These are phyloP conservation scores for Vaccinium myrtillus DNA, from an alignment of 148 eudicot genomes.

Conservation along the genomic window DNA sequence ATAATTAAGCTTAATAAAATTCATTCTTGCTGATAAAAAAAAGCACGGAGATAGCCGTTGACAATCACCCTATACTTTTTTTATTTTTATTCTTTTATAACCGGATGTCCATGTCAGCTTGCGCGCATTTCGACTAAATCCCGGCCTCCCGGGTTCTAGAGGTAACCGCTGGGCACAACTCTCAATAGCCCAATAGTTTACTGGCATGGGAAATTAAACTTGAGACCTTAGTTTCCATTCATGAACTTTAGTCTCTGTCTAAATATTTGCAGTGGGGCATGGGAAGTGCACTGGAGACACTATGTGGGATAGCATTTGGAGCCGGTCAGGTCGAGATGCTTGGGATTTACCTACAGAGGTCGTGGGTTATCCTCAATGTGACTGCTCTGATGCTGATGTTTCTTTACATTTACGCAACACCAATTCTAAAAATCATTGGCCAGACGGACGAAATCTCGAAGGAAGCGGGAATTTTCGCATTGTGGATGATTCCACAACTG, in stretches of 20 bases:
- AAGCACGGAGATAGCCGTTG: too few species aligned
- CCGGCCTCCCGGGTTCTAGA: too few species aligned
- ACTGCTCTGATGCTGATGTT: conserved; percentile 21
- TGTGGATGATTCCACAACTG: conserved; percentile 42
- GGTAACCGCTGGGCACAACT: too few species aligned
- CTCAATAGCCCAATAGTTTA: too few species aligned
- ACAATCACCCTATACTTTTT: too few species aligned
- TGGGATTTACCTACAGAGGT: conserved; percentile 41
- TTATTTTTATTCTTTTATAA: too few species aligned
- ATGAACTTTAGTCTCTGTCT: not conserved
- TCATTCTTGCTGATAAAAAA: too few species aligned
- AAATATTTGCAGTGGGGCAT: conserved; percentile 26
- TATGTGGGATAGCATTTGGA: conserved; percentile 41
- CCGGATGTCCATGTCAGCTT: too few species aligned
- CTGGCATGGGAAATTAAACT: too few species aligned
- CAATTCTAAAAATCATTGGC: conserved; percentile 30
- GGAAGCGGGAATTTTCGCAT: conserved; percentile 25
- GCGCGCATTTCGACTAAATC: too few species aligned
- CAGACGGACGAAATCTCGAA: conserved; percentile 24
- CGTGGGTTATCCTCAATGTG: conserved; percentile 34
- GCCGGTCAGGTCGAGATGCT: conserved; percentile 35
- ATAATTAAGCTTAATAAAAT: too few species aligned
- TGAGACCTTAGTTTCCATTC: not conserved
- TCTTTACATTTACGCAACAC: conserved; percentile 36
- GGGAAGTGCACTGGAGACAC: conserved; percentile 44